Percentiles rank a stretch among this genome's conserved stretches.
phyloP scores from a whole-genome alignment of 257 asterid species.

The Osmanthus fragrans region DNA sequence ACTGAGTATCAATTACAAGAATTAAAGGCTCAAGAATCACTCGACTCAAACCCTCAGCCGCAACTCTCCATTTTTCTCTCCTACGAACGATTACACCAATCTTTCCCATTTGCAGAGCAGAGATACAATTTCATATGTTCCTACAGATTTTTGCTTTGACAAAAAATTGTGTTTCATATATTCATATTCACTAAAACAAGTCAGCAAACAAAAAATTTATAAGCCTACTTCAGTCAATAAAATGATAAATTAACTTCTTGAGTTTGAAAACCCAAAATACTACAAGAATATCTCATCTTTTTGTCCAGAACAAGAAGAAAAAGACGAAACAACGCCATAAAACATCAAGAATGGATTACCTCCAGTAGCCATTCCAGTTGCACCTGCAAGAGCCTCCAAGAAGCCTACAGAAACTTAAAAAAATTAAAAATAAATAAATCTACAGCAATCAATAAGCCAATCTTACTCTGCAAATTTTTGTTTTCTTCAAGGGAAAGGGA shows the following conservation, averaged over 20 bases:
- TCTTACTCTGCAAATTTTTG: no score
- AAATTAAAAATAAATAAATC: no score
- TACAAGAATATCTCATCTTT: not conserved
- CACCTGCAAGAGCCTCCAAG: slow-evolving; percentile 96
- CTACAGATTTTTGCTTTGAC: not conserved
- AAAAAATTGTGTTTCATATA: not conserved
- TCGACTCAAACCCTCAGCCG: no score
- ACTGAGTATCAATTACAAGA: no score
- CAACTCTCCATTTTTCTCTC: no score
- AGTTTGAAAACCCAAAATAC: not conserved
- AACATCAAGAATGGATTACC: slow-evolving; percentile 47
- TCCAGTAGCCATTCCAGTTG: slow-evolving; percentile 99
- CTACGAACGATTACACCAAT: no score
- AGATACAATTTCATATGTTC: not conserved
- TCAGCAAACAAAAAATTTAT: not conserved
- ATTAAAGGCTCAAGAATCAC: no score
- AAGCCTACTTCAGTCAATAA: not conserved
- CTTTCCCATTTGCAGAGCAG: not conserved
- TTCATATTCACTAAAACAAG: not conserved
- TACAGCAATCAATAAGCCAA: no score
- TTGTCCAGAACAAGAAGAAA: slow-evolving; percentile 1
- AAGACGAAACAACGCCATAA: slow-evolving; percentile 4
- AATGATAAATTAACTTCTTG: no score
- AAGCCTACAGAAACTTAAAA: slow-evolving; percentile 82
- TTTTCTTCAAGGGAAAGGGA: no score